Evolutionary conservation across 495 filamentous ascomycete genomes (phyloP), one percentile per base, ranked within the genome.

Genomic region (Pseudomonodictys pantanalensis): DNA sequence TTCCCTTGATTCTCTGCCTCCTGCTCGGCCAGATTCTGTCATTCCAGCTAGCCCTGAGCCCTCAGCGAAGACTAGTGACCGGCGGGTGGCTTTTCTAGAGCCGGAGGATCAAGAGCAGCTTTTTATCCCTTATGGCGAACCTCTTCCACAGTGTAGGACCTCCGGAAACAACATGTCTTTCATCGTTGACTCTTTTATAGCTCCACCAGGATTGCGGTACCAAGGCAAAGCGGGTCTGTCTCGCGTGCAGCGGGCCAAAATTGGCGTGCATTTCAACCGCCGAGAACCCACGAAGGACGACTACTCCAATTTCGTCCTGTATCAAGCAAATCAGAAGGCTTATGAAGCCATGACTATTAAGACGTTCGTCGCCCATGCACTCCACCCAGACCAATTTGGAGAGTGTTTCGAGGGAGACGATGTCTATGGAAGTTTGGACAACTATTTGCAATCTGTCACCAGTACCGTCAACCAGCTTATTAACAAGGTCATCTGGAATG

Each of bases 291-390:
- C 22, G 20, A 43, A 29, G n/a, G 33, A 51, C 3, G 35, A 50
- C 18, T 20, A 49, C 3, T 15, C 56, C 3, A 24, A 43, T 12
- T 58, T 51, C 17, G 46, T 30, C 26, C 45, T 50, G 1, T 51
- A 52, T 28, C 57, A 60, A 39, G 48, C 48, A 2, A 60, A 54
- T 25, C 48, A 60, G 22, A 45, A 47, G 38, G 41, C 29, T 8
- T 60, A 60, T 23, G 57, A 60, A 42, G 48, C 49, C 3, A 18
- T 26, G 35, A 53, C 53, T 26, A 6, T 60, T 2, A 60, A 60
- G 39, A 22, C 48, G 23, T 60, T 60, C 48, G 15, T 54, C n/a
- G 24, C 17, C 20, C 38, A 60, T 48, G 57, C 57, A 35, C 48
- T 60, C 3, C 41, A 46, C 20, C 38, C 57, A 2, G 28, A 46